Base-by-base conservation (phyloP, 2,329 filamentous ascomycete species). In the Neoarthrinium moseri region DNA sequence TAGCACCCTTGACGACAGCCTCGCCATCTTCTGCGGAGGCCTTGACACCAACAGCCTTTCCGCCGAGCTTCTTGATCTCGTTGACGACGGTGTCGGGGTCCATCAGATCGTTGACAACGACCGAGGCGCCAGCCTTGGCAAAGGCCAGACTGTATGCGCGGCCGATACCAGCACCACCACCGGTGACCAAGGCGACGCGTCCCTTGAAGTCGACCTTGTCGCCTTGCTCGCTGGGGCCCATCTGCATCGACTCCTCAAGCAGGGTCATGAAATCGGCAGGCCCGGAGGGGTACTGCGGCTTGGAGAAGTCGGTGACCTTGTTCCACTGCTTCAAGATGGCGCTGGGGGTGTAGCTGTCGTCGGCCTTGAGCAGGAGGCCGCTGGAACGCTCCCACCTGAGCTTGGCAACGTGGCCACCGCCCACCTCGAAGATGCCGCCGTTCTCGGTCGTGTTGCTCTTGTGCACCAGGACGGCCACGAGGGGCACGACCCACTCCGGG, bases 61-160 rank as follows among this genome's bases (percentile, higher is more conserved):
- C 92, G 47, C 94, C 94, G 38, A 85, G 62, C 70, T 91, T 87
- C 74, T 88, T 87, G 64, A 99, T 97, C 75, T 99, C 94, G 58
- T 86, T 80, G 30, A 97, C 94, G 29, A 95, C 90, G 40, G 81
- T 80, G 62, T 96, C 91, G 5, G 94, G 94, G 74, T 97, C 86
- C 40, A 86, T 81, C n/a, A 99, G 78, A 64, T 99, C 94, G 71
- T 99, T 99, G 58, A 99, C 90, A 26, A 97, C 92, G 21, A 99
- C 77, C 43, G 87, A 84, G 29, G 89, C 89, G 51, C 89, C 89
- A 46, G 83, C 77, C 70, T 87, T 90, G 53, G 88, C 87, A 85
- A 96, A 95, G 35, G 90, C 87, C 59, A 97, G 76, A 60, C 83
- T 85, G 72, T 99, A 99, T 43, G 88, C 84, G 45, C 94, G 90